Conservation (phyloP, 2,329 filamentous ascomycete genomes). For the Aspergillus sp. region DNA sequence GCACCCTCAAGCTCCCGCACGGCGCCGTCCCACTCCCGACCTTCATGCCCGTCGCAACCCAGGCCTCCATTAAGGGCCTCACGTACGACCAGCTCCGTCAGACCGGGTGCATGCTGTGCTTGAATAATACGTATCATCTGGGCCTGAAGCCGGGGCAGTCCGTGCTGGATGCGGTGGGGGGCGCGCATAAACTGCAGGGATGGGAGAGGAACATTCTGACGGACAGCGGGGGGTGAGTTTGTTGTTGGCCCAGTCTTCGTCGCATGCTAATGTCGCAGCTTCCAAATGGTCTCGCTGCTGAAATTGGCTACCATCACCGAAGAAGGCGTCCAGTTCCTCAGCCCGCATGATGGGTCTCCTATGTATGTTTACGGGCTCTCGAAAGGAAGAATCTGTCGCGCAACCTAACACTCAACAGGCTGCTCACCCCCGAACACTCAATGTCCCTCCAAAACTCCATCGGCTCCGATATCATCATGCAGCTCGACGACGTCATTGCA, state of each 20-base stretch:
- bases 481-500: constrained; percentile 93
- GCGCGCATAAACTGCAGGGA: constrained; percentile 87
- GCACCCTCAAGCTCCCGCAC: constrained; percentile 79
- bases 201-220: constrained; percentile 95
- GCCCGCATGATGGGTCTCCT: constrained; percentile 84
- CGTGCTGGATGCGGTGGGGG: constrained; percentile 75
- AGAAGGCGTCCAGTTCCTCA: constrained; percentile 90
- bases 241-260: too few relatives aligned
- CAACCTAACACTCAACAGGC: constrained; percentile 33
- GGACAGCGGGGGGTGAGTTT: constrained; percentile 45
- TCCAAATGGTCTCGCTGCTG: constrained; percentile 96
- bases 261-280: constrained; percentile 58
- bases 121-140: constrained; percentile 98
- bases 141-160: constrained; percentile 91
- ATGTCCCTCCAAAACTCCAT: constrained; percentile 95
- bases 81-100: constrained; percentile 87
- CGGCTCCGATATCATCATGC: constrained; percentile 98
- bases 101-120: constrained; percentile 77
- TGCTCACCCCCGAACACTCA: constrained; percentile 93
- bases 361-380: too few relatives aligned
- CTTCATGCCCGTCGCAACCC: constrained; percentile 98
- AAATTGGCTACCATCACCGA: constrained; percentile 91
- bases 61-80: constrained; percentile 88
- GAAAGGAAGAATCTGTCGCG: neutral
- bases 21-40: constrained; percentile 81